Evolutionary conservation across 768 basidiomycete species (phyloP).

Genomic region (Amanita exitialis): DNA sequence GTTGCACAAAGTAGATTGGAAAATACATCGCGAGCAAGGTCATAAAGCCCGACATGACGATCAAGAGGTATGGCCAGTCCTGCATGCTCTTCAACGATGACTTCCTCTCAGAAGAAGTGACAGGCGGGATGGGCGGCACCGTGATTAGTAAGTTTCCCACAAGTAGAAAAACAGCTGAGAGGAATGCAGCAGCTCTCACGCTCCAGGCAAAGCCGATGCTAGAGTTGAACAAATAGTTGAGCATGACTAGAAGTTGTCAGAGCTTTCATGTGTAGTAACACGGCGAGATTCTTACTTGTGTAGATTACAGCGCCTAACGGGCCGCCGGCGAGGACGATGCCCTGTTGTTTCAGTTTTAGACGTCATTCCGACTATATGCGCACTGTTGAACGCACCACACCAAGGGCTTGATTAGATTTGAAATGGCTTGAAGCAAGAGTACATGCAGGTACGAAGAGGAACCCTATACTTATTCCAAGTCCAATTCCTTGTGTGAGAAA

Average conservation of each 20-base stretch:
- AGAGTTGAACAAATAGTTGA: slow-evolving; percentile 35
- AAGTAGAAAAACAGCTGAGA: slow-evolving; percentile 1
- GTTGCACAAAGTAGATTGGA: slow-evolving; percentile 7
- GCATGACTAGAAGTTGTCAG: slow-evolving; percentile 21
- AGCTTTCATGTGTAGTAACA: not conserved
- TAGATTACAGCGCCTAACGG: slow-evolving; percentile 27
- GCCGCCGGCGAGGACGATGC: slow-evolving; percentile 15
- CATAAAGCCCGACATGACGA: not conserved
- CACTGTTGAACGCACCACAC: slow-evolving; percentile 26
- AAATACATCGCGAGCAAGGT: slow-evolving; percentile 4
- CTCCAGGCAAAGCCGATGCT: slow-evolving; percentile 33
- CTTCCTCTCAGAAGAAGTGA: not conserved
- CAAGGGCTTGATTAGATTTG: slow-evolving; percentile 27
- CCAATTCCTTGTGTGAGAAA: slow-evolving; percentile 41
- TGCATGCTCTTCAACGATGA: not conserved
- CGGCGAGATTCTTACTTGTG: slow-evolving; percentile 17
- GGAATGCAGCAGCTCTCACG: slow-evolving; percentile 20
- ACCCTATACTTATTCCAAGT: slow-evolving; percentile 32
- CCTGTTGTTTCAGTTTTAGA: slow-evolving; percentile 11
- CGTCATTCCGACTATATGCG: slow-evolving; percentile 24
- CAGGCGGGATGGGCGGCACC: not conserved
- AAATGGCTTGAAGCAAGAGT: slow-evolving; percentile 38
- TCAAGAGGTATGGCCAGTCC: slow-evolving; percentile 7
- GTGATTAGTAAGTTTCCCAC: slow-evolving; percentile 5
- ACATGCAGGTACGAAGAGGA: slow-evolving; percentile 34